Conservation (phyloP, 495 filamentous ascomycete genomes). For the Articulospora tetracladia region DNA sequence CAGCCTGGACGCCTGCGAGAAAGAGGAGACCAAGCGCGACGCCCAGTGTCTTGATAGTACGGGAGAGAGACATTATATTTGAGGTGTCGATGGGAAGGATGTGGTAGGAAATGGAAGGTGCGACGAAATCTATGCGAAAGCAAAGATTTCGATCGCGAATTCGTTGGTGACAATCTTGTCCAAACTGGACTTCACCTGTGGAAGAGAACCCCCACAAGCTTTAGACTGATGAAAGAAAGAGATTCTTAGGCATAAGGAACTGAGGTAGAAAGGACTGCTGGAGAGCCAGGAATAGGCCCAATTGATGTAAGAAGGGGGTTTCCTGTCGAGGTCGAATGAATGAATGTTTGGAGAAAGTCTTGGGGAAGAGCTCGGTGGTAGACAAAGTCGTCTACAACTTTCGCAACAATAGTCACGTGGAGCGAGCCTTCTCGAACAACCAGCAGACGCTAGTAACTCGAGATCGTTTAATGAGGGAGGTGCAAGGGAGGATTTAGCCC, state of each 20-base stretch:
- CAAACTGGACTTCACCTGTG: not conserved
- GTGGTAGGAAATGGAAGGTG: not conserved
- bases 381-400: not conserved
- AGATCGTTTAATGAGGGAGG: not conserved
- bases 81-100: too few relatives aligned
- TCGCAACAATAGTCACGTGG: not conserved
- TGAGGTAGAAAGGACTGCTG: not conserved
- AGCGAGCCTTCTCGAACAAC: not conserved
- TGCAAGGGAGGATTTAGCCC: not conserved
- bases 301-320: not conserved
- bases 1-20: slow-evolving; percentile 4
- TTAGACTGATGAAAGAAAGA: not conserved
- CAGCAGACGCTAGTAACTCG: not conserved
- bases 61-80: too few relatives aligned
- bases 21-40: not conserved
- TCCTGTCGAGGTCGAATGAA: not conserved
- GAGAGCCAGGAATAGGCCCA: not conserved
- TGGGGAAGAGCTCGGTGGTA: not conserved
- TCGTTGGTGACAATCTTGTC: not conserved
- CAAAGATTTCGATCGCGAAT: not conserved
- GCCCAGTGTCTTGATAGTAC: not conserved
- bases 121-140: not conserved
- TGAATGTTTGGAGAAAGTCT: not conserved
- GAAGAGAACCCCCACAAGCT: not conserved
- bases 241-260: not conserved